phyloP scores from a whole-genome alignment of 345 rosid genomes.

The Linum usitatissimum region DNA sequence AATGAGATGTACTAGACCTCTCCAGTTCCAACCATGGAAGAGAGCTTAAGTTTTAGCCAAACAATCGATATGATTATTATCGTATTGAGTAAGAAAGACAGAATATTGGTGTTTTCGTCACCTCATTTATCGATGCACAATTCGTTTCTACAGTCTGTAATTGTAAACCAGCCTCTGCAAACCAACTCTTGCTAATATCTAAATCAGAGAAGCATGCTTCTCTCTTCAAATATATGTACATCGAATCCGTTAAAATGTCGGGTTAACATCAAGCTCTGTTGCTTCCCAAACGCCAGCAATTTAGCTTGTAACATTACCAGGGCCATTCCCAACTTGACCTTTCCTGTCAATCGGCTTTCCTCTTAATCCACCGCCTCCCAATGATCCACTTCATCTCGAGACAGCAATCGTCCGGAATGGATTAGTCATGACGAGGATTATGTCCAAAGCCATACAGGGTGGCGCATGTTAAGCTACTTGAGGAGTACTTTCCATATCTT shows the following conservation, averaged over 20 bases:
- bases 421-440: not conserved
- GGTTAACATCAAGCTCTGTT: not conserved
- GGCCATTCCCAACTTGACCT: not conserved
- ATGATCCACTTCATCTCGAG: too few relatives aligned
- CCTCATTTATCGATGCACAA: not conserved
- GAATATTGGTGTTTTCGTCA: not conserved
- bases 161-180: not conserved
- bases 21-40: not conserved
- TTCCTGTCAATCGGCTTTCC: not conserved
- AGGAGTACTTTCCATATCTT: constrained; percentile 68
- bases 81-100: not conserved
- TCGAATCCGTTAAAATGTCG: not conserved
- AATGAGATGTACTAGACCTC: too few relatives aligned
- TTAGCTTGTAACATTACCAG: not conserved
- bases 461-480: constrained; percentile 30
- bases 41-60: not conserved
- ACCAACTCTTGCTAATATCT: not conserved
- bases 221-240: not conserved
- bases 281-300: not conserved
- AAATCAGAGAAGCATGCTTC: not conserved
- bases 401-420: not conserved
- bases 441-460: not conserved
- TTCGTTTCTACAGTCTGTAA: not conserved
- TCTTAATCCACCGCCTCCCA: not conserved
- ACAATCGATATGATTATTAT: not conserved